phyloP scores from a whole-genome alignment of 73 alveolate species.

The Uronychia setigera region DNA sequence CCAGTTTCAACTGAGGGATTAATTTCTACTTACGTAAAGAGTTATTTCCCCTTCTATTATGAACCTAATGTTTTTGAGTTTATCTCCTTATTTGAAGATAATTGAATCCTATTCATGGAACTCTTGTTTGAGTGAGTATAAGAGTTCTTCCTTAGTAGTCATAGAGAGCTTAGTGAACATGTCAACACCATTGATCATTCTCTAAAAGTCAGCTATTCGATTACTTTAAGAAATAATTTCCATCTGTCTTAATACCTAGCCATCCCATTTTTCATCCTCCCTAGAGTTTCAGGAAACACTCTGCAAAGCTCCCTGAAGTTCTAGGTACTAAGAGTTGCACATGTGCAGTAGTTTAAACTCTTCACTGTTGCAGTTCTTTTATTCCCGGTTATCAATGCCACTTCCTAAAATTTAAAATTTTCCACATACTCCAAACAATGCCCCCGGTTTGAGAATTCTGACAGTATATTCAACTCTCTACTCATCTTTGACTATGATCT shows the following conservation, averaged over 20 bases:
- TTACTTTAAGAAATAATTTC: conserved; percentile 17
- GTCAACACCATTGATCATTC: neutral
- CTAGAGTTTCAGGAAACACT: conserved; percentile 44
- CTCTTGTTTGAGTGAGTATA: conserved; percentile 16
- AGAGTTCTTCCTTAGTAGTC: conserved; percentile 25
- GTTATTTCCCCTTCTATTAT: conserved; percentile 18
- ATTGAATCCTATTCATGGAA: conserved; percentile 8
- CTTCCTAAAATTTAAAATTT: conserved; percentile 54
- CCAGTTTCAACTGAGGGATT: neutral
- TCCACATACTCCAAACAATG: conserved; percentile 71
- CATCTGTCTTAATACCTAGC: conserved; percentile 18
- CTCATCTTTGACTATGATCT: conserved; percentile 54
- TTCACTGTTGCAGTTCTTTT: conserved; percentile 95
- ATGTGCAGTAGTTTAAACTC: conserved; percentile 81
- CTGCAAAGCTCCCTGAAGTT: conserved; percentile 76
- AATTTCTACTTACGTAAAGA: conserved; percentile 4
- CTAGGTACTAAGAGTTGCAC: conserved; percentile 73
- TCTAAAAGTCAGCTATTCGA: neutral
- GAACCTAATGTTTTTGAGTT: neutral
- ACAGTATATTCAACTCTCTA: conserved; percentile 51
- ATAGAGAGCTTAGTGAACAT: neutral
- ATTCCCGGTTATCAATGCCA: conserved; percentile 88
- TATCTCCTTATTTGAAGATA: neutral
- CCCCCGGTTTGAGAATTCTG: conserved; percentile 83
- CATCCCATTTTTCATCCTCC: conserved; percentile 25